A percentile compares a stretch with the other conserved stretches of the same genome.
Evolutionary conservation across 2,329 filamentous ascomycete species (phyloP).

Genomic region (Fusarium annulatum): DNA sequence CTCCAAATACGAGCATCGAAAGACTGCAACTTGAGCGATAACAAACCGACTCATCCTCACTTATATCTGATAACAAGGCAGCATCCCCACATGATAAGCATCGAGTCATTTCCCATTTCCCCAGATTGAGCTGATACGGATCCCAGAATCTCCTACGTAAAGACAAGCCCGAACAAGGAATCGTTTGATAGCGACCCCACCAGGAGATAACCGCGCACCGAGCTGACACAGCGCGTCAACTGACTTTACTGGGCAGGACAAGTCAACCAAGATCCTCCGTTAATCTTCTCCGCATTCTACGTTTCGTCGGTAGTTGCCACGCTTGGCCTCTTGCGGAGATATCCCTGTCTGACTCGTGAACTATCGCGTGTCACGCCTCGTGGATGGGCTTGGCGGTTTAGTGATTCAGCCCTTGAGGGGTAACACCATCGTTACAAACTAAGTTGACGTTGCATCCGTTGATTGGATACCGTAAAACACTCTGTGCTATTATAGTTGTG

Average conservation of each 20-base stretch:
- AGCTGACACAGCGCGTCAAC: constrained; percentile 23
- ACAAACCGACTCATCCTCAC: not conserved
- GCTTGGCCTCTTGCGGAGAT: not conserved
- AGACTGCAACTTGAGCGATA: not conserved
- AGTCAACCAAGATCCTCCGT: not conserved
- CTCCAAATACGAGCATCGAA: not conserved
- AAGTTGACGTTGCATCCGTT: not conserved
- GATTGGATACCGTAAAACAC: not conserved
- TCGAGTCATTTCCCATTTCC: constrained; percentile 23
- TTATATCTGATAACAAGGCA: constrained; percentile 4
- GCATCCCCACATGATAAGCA: constrained; percentile 20
- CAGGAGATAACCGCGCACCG: constrained; percentile 39
- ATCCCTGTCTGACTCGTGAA: not conserved
- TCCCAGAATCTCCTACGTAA: constrained; percentile 23
- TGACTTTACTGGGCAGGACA: constrained; percentile 12
- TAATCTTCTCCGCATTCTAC: constrained; percentile 6
- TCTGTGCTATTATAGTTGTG: not conserved
- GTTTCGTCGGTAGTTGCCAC: not conserved
- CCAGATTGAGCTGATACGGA: constrained; percentile 17
- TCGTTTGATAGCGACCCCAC: constrained; percentile 31
- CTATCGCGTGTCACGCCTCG: not conserved
- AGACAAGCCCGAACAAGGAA: constrained; percentile 5
- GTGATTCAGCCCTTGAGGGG: not conserved
- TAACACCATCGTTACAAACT: not conserved
- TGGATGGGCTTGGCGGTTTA: not conserved